Base-by-base conservation (phyloP, 257 asterid genomes). In the Fraxinus cuspidata region DNA sequence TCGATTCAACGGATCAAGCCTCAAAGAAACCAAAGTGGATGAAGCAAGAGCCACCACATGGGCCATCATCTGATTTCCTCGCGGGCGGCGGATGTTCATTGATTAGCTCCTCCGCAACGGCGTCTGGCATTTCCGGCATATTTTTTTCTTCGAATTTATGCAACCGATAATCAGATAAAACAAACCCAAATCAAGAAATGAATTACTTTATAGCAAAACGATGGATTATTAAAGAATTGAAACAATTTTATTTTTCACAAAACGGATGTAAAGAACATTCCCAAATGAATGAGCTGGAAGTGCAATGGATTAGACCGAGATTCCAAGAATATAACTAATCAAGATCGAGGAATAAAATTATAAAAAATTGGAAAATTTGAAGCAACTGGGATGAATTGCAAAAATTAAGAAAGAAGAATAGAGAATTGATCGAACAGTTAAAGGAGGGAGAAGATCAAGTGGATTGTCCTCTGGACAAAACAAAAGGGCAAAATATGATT, bases 51-150 rank as follows among this genome's bases (percentile, higher is more conserved):
- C 90, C 65, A 92, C 98, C 77, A 80, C 19, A 71, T 93, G 97
- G 77, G 88, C 80, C 71, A 28, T 88, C 94, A 49, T 83, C 91
- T 65, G 80, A 68, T 31, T 76, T 82, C 47, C 79, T 58, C 23
- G 84, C 21, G 78, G 90, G 74, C 78, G 92, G 79, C 82, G 89
- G 10, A 78, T 87, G 81, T 86, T 92, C 91, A 87, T 47, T 19
- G 98, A 91, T 77, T 86, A 83, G 85, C 97, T 93, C 88, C 96
- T 87, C 78, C 91, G 85, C 72, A 87, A 91, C 82, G 94, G 96
- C 1, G 73, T 81, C 64, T 85, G 82, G 86, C 97, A 95, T 12
- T 90, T 90, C 84, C 77, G 87, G 82, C 99, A 95, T 2, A 90
- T 83, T 64, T 72, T 86, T 19, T 63, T 78, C 78, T 90, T 95